Evolutionary conservation across 495 filamentous ascomycete species (phyloP), one percentile per base, ranked within the genome.

Genomic region (Lasiosphaeria hispida): DNA sequence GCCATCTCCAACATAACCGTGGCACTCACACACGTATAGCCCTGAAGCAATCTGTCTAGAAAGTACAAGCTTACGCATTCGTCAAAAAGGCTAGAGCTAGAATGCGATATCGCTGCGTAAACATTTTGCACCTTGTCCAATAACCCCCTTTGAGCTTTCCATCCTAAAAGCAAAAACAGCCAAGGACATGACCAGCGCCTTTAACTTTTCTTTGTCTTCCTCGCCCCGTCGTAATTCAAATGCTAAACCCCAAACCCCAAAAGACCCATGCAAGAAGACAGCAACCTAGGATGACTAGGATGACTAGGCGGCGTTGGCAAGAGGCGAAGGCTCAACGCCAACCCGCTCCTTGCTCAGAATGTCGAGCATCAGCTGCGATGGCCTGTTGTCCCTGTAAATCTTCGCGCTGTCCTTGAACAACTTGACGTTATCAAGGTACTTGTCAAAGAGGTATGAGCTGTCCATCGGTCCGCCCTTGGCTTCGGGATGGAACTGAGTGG

Each of bases 401-500:
- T 80, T 76, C 73, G 91, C 87, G 74, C 75, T 88, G 59, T 85
- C 77, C 86, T 96, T 97, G 81, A 90, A 96, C 70, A 87, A 85
- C 71, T 82, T 79, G 15, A 96, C 92, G 60, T 87, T 92, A 68
- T 94, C 85, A 17, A 98, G 78, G 75, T 98, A 98, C 77, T 88
- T 89, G 73, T 98, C 94, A 69, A 98, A 98, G 44, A 98, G 82
- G 73, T 95, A 97, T 0, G 89, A 81, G 30, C 88, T 92, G 76
- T 98, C 94, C 68, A 95, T 84, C 19, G 94, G 94, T 52, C 95
- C 94, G 41, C 94, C 94, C 76, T 95, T 94, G 52, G 94, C 95
- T 75, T 97, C 94, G 37, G 94, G 94, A 69, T 98, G 94, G 84
- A 97, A 98, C 73, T 97, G 94, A 55, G 92, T 96, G 60, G 88